Percentiles rank a stretch among this genome's conserved stretches.
phyloP scores from a whole-genome alignment of 768 basidiomycete genomes.

The Pleurotus citrinopileatus region DNA sequence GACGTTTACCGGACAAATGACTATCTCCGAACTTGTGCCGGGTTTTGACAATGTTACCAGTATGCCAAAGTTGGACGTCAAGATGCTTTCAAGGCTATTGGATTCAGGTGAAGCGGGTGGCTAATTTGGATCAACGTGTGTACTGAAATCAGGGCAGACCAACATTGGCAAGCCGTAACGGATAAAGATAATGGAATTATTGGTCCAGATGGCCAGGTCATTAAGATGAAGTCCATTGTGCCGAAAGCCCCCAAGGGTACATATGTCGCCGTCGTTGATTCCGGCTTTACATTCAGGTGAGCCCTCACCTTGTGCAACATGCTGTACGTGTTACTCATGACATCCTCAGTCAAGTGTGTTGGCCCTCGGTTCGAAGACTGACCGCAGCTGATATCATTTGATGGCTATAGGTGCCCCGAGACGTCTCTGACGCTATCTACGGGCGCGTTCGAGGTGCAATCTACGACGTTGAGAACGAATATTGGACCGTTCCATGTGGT shows the following conservation, averaged over 20 bases:
- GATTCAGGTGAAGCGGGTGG: slow-evolving; percentile 33
- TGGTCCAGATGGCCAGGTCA: slow-evolving; percentile 70
- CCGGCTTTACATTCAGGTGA: slow-evolving; percentile 53
- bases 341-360: neutral
- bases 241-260: slow-evolving; percentile 62
- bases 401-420: slow-evolving; percentile 50
- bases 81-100: slow-evolving; percentile 58
- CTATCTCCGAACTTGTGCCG: slow-evolving; percentile 61
- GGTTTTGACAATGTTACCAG: slow-evolving; percentile 58
- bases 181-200: slow-evolving; percentile 66
- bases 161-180: slow-evolving; percentile 78
- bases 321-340: neutral
- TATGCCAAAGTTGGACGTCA: slow-evolving; percentile 65
- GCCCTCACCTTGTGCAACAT: neutral
- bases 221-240: slow-evolving; percentile 62
- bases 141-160: slow-evolving; percentile 36
- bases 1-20: slow-evolving; percentile 59
- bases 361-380: neutral
- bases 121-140: neutral
- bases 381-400: neutral
- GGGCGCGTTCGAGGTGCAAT: slow-evolving; percentile 72
- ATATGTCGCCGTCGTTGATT: slow-evolving; percentile 72
- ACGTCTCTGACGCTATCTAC: slow-evolving; percentile 79
- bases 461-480: slow-evolving; percentile 50
- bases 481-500: slow-evolving; percentile 75